Evolutionary conservation across 345 rosid genomes (phyloP).

Genomic region (Carallia pectinifolia): DNA sequence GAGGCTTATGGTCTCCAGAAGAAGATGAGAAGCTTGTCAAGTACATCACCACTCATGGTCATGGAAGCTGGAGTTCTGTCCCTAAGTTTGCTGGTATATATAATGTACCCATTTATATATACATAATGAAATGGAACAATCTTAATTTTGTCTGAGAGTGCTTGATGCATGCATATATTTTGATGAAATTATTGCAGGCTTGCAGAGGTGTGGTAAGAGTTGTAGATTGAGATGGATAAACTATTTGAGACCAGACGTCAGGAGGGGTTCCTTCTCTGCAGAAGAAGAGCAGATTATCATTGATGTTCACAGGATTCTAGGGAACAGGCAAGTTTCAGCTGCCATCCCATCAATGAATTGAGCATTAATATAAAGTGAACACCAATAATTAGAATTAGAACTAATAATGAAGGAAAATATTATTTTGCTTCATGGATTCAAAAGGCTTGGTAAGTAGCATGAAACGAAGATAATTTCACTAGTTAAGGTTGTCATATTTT

Average conservation of each 20-base stretch:
- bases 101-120: not conserved
- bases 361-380: not conserved
- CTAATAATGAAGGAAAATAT: no score
- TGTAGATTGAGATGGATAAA: constrained; percentile 29
- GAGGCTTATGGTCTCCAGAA: constrained; percentile 80
- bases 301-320: constrained; percentile 27
- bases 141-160: not conserved
- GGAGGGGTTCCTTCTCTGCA: constrained; percentile 20
- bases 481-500: no score
- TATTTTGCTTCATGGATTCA: no score
- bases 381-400: not conserved
- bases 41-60: constrained; percentile 59
- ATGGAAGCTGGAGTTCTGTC: constrained; percentile 81
- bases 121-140: no score
- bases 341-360: not conserved
- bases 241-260: constrained; percentile 28
- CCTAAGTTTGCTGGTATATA: constrained; percentile 65
- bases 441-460: not conserved
- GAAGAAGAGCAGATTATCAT: constrained; percentile 27
- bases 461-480: no score
- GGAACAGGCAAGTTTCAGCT: constrained; percentile 21
- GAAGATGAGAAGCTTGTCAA: constrained; percentile 67
- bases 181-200: constrained; percentile 11
- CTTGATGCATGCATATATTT: not conserved
- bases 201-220: constrained; percentile 29